phyloP scores from a whole-genome alignment of 1,139 yeast species.

The Protomyces macrosporus region DNA sequence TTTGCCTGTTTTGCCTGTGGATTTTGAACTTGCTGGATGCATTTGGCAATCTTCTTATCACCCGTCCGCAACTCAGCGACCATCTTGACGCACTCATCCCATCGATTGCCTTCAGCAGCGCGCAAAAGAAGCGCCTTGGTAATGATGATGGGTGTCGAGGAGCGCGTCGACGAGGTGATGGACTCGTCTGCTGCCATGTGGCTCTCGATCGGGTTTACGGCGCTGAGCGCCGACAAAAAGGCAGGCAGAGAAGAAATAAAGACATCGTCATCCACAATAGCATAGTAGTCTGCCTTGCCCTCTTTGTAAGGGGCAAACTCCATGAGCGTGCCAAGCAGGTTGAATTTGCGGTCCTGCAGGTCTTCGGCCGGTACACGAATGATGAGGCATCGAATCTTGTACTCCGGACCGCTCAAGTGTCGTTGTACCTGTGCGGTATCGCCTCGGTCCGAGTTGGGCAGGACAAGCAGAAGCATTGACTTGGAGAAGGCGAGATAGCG shows the following conservation, averaged over 20 bases:
- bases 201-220: constrained; percentile 8
- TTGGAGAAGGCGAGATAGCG: neutral
- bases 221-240: constrained; percentile 1
- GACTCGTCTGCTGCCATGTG: constrained; percentile 13
- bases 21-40: constrained; percentile 9
- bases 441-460: constrained; percentile 6
- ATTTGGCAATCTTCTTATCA: constrained; percentile 1
- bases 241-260: neutral
- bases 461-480: constrained; percentile 3
- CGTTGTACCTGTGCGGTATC: neutral
- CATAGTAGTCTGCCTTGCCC: constrained; percentile 15
- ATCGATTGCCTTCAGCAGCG: neutral
- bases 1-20: neutral
- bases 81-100: constrained; percentile 2
- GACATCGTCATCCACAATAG: constrained; percentile 20
- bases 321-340: constrained; percentile 1
- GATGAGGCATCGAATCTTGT: constrained; percentile 2
- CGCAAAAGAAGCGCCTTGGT: constrained; percentile 8
- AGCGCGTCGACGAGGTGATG: neutral
- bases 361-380: constrained; percentile 3
- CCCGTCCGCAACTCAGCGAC: neutral
- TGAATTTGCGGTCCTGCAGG: constrained; percentile 6
- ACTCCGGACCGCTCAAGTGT: neutral
- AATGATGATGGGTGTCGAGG: constrained; percentile 7
- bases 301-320: constrained; percentile 12